Base-by-base conservation (phyloP, 2,329 filamentous ascomycete species). In the Diaporthe ilicicola region DNA sequence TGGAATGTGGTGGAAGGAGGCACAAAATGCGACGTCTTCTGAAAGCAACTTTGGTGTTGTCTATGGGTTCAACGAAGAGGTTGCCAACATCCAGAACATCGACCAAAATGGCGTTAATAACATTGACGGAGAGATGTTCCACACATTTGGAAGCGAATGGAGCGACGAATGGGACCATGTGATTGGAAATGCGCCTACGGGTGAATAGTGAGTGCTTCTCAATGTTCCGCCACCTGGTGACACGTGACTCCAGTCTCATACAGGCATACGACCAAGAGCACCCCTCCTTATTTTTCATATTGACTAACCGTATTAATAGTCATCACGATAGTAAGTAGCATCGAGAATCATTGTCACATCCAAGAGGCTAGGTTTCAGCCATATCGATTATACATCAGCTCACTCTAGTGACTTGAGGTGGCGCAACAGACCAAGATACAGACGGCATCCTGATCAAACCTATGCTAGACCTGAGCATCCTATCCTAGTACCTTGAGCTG, bases 11-110 rank as follows among this genome's bases (percentile, higher is more conserved):
- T 80, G 82, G 82, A 79, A 82, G 22, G 83, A 84, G 70, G 70
- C 75, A 17, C 77, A 76, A 19, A 81, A 81, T 69, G 73, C 78
- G 3, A 81, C 79, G 0, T 81, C 79, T 78, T 79, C 78, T 9
- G 74, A 76, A n/a, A 78, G 78, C 15, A 61, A 74, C 22, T 81
- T 79, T 78, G 79, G 79, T 1, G 80, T 81, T 1, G 75, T 77
- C 1, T 83, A 77, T 71, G 81, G 81, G 0, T 85, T 79, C 76
- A 86, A 86, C 72, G 84, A 84, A 51, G 84, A 86, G 74, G 82
- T 84, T 12, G 77, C 72, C 42, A 85, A 85, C 48, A 72, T 83
- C 22, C 84, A 85, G 73, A 75, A 78, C 10, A 74, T 86, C 1
- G 79, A 83, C 17, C 76, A 79, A n/a, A 67, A 79, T 4, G 83